These are phyloP conservation scores for Suillus alpinus DNA, from an alignment of 768 basidiomycete genomes.

Conservation along the genomic window DNA sequence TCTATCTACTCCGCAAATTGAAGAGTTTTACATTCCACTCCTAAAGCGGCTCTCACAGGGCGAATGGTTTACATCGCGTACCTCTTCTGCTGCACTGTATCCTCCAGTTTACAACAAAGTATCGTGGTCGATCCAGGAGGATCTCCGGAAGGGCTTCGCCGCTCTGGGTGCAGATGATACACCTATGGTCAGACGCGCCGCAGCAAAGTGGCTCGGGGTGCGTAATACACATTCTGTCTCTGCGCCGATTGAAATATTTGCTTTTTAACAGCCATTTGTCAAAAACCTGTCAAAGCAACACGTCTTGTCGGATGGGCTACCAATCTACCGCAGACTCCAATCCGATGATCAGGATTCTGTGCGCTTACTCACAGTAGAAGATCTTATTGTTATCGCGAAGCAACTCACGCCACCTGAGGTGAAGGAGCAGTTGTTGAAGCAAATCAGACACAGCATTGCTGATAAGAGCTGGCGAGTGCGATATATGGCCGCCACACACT, in stretches of 20 bases:
- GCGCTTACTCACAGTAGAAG: slow-evolving; percentile 90
- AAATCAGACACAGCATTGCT: slow-evolving; percentile 82
- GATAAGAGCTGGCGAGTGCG: slow-evolving; percentile 99
- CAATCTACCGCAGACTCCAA: slow-evolving; percentile 91
- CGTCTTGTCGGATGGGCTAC: slow-evolving; percentile 82
- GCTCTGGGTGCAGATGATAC: slow-evolving; percentile 90
- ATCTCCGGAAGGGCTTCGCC: slow-evolving; percentile 81
- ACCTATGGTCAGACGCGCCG: slow-evolving; percentile 96
- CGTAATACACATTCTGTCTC: slow-evolving; percentile 30
- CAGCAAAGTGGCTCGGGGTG: slow-evolving; percentile 95
- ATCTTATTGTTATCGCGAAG: slow-evolving; percentile 88
- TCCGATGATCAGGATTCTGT: slow-evolving; percentile 98
- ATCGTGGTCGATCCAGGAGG: slow-evolving; percentile 72
- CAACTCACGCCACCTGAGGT: slow-evolving; percentile 85
- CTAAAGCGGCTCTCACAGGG: slow-evolving; percentile 85
- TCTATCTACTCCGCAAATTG: slow-evolving; percentile 76
- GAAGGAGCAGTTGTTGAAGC: slow-evolving; percentile 83
- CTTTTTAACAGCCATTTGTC: slow-evolving; percentile 60
- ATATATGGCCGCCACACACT: slow-evolving; percentile 98
- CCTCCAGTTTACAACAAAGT: slow-evolving; percentile 86
- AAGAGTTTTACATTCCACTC: slow-evolving; percentile 89
- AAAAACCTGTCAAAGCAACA: slow-evolving; percentile 77
- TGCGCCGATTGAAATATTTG: slow-evolving; percentile 13
- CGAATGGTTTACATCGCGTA: slow-evolving; percentile 99
- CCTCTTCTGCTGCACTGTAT: slow-evolving; percentile 92